These are phyloP conservation scores for Claviceps humidiphila DNA, from an alignment of 2,329 filamentous ascomycete genomes.

Conservation along the genomic window DNA sequence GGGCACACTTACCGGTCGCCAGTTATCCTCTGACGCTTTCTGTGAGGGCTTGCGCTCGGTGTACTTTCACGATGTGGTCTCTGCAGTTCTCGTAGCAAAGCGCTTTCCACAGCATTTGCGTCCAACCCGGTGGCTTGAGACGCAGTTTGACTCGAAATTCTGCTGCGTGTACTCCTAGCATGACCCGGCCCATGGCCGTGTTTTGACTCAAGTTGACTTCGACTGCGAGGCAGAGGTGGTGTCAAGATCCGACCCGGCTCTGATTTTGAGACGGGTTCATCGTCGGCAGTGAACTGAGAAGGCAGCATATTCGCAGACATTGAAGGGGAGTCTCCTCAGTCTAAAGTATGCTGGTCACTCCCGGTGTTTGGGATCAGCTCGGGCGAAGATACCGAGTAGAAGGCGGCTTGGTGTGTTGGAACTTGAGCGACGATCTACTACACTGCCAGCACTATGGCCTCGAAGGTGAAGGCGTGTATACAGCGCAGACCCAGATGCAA, in stretches of 20 bases:
- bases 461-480: slow-evolving; percentile 1
- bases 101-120: slow-evolving; percentile 35
- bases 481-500: slow-evolving; percentile 3
- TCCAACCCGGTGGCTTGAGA: slow-evolving; percentile 29
- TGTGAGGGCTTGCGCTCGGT: slow-evolving; percentile 39
- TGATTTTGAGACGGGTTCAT: background rate
- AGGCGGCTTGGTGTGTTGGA: slow-evolving; percentile 11
- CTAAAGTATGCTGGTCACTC: background rate
- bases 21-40: slow-evolving; percentile 47
- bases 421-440: background rate
- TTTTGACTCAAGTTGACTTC: slow-evolving; percentile 28
- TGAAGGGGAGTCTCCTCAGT: slow-evolving; percentile 13
- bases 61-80: slow-evolving; percentile 38
- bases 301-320: slow-evolving; percentile 16
- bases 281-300: background rate
- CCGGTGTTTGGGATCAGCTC: background rate
- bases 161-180: slow-evolving; percentile 22
- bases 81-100: slow-evolving; percentile 38
- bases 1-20: slow-evolving; percentile 39
- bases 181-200: slow-evolving; percentile 22
- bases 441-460: background rate
- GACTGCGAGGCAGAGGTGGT: slow-evolving; percentile 31
- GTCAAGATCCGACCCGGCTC: slow-evolving; percentile 26
- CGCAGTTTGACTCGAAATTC: slow-evolving; percentile 22
- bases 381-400: slow-evolving; percentile 6